phyloP scores from a whole-genome alignment of 768 basidiomycete genomes.

The Crucibulum laeve region DNA sequence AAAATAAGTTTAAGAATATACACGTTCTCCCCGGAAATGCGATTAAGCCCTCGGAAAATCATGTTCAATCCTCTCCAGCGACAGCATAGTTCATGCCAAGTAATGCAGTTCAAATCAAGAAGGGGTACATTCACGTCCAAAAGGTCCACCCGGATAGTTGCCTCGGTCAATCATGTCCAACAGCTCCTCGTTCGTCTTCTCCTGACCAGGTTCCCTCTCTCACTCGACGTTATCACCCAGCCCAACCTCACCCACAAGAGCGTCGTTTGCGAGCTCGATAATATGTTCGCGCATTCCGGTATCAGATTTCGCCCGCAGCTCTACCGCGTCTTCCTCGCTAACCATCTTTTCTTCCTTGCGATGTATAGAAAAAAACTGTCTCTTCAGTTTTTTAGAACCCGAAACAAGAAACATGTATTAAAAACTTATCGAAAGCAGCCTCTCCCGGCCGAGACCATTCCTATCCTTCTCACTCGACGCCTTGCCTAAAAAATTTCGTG shows the following conservation, averaged over 20 bases:
- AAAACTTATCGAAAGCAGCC: too few relatives aligned
- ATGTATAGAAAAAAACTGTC: too few relatives aligned
- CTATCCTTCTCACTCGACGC: too few relatives aligned
- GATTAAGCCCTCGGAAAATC: too few relatives aligned
- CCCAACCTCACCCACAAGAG: slow-evolving; percentile 50
- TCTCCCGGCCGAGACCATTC: too few relatives aligned
- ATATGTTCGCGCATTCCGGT: slow-evolving; percentile 57
- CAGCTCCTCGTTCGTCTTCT: slow-evolving; percentile 52
- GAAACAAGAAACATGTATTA: too few relatives aligned
- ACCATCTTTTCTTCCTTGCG: slow-evolving; percentile 89
- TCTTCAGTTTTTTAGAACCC: too few relatives aligned
- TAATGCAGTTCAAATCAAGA: slow-evolving; percentile 1
- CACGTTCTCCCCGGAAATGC: too few relatives aligned
- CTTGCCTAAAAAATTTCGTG: too few relatives aligned
- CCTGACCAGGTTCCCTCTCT: slow-evolving; percentile 65
- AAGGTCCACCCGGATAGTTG: slow-evolving; percentile 62
- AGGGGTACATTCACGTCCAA: slow-evolving; percentile 59
- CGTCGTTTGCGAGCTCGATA: slow-evolving; percentile 77
- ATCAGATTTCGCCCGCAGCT: slow-evolving; percentile 52
- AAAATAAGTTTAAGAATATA: too few relatives aligned
- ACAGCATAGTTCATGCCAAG: too few relatives aligned
- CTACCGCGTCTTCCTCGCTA: slow-evolving; percentile 90
- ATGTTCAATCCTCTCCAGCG: too few relatives aligned
- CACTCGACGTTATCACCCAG: slow-evolving; percentile 61
- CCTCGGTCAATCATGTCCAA: slow-evolving; percentile 87